Evolutionary conservation across 805 yeast genomes (phyloP).

Genomic region (Candida fluviatilis): DNA sequence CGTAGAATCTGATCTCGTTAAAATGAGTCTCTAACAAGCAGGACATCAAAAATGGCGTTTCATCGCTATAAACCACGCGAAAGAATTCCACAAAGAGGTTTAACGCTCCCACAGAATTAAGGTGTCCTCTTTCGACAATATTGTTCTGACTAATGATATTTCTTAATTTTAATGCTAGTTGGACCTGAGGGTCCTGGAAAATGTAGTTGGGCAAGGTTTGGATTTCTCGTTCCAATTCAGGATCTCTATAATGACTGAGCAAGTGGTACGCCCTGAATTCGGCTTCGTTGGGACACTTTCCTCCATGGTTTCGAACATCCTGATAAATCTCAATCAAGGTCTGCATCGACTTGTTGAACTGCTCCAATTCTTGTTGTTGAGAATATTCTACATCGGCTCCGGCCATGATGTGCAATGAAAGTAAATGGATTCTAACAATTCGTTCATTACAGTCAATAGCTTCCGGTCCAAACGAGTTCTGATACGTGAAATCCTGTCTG

Average conservation of each 20-base stretch:
- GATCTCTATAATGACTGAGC: constrained; percentile 74
- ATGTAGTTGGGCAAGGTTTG: constrained; percentile 63
- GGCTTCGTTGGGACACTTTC: constrained; percentile 75
- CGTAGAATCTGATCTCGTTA: constrained; percentile 73
- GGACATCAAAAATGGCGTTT: constrained; percentile 62
- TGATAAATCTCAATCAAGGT: constrained; percentile 83
- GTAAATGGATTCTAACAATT: constrained; percentile 82
- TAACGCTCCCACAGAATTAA: constrained; percentile 48
- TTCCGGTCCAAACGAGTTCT: constrained; percentile 89
- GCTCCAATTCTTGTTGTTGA: constrained; percentile 94
- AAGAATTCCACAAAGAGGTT: constrained; percentile 66
- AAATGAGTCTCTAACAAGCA: constrained; percentile 77
- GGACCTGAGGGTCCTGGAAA: constrained; percentile 53
- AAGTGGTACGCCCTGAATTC: constrained; percentile 89
- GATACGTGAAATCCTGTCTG: constrained; percentile 95
- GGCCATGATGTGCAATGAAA: constrained; percentile 83
- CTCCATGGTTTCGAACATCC: constrained; percentile 69
- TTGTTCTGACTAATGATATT: constrained; percentile 62
- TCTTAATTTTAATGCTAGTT: constrained; percentile 68
- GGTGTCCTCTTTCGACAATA: constrained; percentile 49
- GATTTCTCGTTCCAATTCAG: constrained; percentile 74
- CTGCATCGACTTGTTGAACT: constrained; percentile 85
- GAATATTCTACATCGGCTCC: constrained; percentile 68
- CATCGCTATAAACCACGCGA: constrained; percentile 39
- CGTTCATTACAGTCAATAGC: constrained; percentile 90